Evolutionary conservation across 768 basidiomycete species (phyloP), one percentile per base, ranked within the genome.

Genomic region (Scleroderma bovista): DNA sequence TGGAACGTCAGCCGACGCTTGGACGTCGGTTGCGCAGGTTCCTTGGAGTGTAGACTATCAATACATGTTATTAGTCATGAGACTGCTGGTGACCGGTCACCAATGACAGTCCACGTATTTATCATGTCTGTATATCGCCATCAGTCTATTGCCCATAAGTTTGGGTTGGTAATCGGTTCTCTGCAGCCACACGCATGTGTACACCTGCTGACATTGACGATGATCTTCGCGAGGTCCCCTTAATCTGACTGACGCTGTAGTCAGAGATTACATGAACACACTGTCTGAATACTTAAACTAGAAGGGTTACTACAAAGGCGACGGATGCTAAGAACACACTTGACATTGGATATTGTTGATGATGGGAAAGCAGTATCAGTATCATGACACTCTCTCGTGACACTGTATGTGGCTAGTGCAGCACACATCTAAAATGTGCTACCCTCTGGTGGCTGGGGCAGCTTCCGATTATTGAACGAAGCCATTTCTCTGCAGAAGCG

Each of bases 381-480:
- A 43, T 29, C 41, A 43, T 43, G 1, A 43, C n/a, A 15, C 24
- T 7, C 41, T 43, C 41, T 23, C 24, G 7, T 22, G 16, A 42
- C 16, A 23, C 20, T 22, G 39, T 17, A 42, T 15, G 41, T n/a
- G 40, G 39, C 41, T 24, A 39, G n/a, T 15, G 19, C 22, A 40
- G 15, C 31, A 40, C 17, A 22, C 39, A 22, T 45, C 62, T 61
- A 85, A 69, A 89, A 90, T 40, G 62, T 78, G 53, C 77, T 83
- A 54, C 93, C 93, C 65, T 99, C 96, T 16, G 86, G 81, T 3
- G 96, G 96, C 70, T 99, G 96, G 31, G 93, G 89, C 33, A 94
- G 77, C 72, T 98, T 98, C 58, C 93, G 75, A 68, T 98, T 99
- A 53, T 79, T 79, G 62, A 88, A 83, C 43, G 88, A 81, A 2